Percentiles rank a stretch among this genome's conserved stretches.
phyloP scores from a whole-genome alignment of 148 eudicot species.

The Linanthus parryae region DNA sequence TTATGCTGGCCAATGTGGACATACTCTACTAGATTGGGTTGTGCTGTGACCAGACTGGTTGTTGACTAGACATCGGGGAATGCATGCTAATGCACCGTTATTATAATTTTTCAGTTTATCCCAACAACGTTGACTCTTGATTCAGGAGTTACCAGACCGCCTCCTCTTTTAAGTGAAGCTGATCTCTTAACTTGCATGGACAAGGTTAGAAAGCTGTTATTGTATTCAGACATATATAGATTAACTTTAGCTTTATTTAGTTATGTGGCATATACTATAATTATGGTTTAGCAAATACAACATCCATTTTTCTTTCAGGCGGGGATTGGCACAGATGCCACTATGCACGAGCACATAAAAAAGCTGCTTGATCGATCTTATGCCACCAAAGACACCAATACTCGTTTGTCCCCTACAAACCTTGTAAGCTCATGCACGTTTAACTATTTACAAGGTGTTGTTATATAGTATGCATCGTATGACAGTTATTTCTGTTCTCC shows the following conservation, averaged over 20 bases:
- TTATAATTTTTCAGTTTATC: too few species aligned
- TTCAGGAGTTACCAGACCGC: slow-evolving; percentile 91
- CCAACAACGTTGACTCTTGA: slow-evolving; percentile 84
- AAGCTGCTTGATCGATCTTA: slow-evolving; percentile 93
- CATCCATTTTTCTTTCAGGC: slow-evolving; percentile 31
- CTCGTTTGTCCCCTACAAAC: slow-evolving; percentile 86
- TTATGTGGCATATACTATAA: background rate
- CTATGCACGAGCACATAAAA: slow-evolving; percentile 99
- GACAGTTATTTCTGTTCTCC: slow-evolving; percentile 1
- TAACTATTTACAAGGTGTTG: background rate
- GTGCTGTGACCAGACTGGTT: too few species aligned
- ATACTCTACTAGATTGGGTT: too few species aligned
- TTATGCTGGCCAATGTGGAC: too few species aligned
- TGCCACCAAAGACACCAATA: slow-evolving; percentile 84
- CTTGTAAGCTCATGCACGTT: slow-evolving; percentile 43
- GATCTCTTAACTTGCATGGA: slow-evolving; percentile 90
- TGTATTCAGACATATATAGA: background rate
- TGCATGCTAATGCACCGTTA: too few species aligned
- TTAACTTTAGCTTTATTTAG: background rate
- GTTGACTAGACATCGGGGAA: too few species aligned
- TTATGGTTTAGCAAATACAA: background rate
- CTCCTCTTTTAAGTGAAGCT: slow-evolving; percentile 91
- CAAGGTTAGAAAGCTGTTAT: slow-evolving; percentile 50
- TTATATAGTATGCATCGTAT: background rate
- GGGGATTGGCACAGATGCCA: slow-evolving; percentile 97